Evolutionary conservation across 2,329 filamentous ascomycete genomes (phyloP).

Genomic region (Verticillium zaregamsianum): DNA sequence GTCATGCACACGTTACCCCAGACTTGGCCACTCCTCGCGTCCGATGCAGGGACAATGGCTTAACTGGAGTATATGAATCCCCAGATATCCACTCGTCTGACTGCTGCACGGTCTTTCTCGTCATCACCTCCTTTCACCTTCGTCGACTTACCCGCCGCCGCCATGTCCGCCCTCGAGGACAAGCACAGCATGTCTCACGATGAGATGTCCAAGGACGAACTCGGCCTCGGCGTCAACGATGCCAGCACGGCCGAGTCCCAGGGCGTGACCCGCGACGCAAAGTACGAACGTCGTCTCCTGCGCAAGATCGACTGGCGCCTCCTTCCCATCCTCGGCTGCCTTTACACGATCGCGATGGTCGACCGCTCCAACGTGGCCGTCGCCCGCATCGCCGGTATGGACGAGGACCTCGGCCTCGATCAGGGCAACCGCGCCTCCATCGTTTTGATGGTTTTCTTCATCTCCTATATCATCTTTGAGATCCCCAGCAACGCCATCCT

Average conservation of each 20-base stretch:
- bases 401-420: slow-evolving; percentile 29
- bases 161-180: background rate
- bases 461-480: slow-evolving; percentile 27
- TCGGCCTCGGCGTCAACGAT: background rate
- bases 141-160: background rate
- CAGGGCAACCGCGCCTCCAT: slow-evolving; percentile 23
- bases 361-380: slow-evolving; percentile 27
- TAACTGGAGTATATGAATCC: background rate
- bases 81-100: background rate
- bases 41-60: background rate
- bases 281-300: slow-evolving; percentile 5
- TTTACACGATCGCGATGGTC: slow-evolving; percentile 23
- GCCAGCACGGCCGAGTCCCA: background rate
- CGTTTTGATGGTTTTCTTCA: slow-evolving; percentile 22
- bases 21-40: background rate
- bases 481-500: slow-evolving; percentile 24
- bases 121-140: too few relatives aligned
- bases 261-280: background rate
- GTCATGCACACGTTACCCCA: too few relatives aligned
- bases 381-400: slow-evolving; percentile 26
- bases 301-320: slow-evolving; percentile 30
- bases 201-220: background rate
- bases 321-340: slow-evolving; percentile 20
- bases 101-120: too few relatives aligned
- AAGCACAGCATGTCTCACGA: background rate